Evolutionary conservation across 495 filamentous ascomycete genomes (phyloP), one percentile per base, ranked within the genome.

Genomic region (Arthonia radiata): DNA sequence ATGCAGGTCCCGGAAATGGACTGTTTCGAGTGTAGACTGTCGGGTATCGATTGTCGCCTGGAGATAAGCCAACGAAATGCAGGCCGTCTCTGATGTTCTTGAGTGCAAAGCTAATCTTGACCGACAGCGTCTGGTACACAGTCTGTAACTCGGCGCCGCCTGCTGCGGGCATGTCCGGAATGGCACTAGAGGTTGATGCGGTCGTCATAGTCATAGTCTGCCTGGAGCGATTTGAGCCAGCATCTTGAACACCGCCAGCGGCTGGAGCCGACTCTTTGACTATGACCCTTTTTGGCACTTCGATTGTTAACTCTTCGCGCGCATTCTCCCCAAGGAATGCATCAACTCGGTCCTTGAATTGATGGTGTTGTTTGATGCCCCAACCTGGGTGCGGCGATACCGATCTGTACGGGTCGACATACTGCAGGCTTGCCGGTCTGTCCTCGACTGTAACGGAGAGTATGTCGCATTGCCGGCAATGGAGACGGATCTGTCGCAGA

Each of bases 21-120:
- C 66, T 70, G 35, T 81, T 82, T 14, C 70, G 77, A 0, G 89
- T 83, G 43, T 82, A 99, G 1, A 73, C 71, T 44, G 94, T 80
- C 1, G 86, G 82, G 40, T 82, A 94, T 33, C 81, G 60, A 25
- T 49, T 41, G 39, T 93, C 82, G 10, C 65, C 67, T 25, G 67
- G 64, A 25, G 73, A 67, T 17, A 78, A 56, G 2, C 86, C 89
- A 14, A 86, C 76, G 47, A 91, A 94, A 18, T 89, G 78, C 27
- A 94, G 44, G 12, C 81, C 86, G 46, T 94, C 86, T 17, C 73
- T 58, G 32, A 80, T 64, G 22, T 61, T 57, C 29, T 67, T 66
- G 4, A 77, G 59, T 9, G 53, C 47, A 39, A 86, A 99, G 28
- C 82, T 71, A 32, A 93, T 74, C 22, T 48, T 44, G 12, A 77